Conservation (phyloP, 129 eudicot species). For the Gnaphalium uliginosum region DNA sequence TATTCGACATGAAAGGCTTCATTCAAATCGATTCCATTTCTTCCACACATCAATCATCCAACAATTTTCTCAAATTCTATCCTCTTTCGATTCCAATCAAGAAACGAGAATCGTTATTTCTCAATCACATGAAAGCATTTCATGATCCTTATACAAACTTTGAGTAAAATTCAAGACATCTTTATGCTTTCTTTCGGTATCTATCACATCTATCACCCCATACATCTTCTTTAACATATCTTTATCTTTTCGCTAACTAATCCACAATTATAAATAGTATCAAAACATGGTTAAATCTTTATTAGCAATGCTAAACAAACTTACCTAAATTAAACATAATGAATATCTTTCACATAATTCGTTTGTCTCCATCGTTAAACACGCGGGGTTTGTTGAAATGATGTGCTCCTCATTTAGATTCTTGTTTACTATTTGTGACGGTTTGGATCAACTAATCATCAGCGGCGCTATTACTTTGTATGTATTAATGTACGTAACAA, state of each 20-base stretch:
- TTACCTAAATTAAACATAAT: not conserved
- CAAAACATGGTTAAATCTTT: not conserved
- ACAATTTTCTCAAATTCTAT: not conserved
- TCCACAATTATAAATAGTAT: not conserved
- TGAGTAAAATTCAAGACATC: constrained; percentile 34
- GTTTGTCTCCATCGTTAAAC: constrained; percentile 34
- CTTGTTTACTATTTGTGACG: constrained; percentile 1
- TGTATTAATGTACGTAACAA: too few relatives aligned
- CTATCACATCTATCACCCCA: constrained; percentile 4
- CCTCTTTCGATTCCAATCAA: constrained; percentile 6
- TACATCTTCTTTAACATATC: not conserved
- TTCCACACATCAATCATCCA: constrained; percentile 9
- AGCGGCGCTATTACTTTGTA: too few relatives aligned
- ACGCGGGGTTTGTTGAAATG: constrained; percentile 34
- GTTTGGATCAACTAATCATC: too few relatives aligned
- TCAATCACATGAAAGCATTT: constrained; percentile 18
- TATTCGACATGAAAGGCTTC: not conserved
- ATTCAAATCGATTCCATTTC: constrained; percentile 13
- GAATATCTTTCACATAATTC: constrained; percentile 35
- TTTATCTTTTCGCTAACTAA: constrained; percentile 7
- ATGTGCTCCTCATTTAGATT: constrained; percentile 31
- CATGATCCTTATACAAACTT: constrained; percentile 20
- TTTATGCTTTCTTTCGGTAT: constrained; percentile 29
- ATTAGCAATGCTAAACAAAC: not conserved
- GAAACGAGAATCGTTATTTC: constrained; percentile 13